Conservation (phyloP, 139 green algal genomes). For the Mesostigma viride region DNA sequence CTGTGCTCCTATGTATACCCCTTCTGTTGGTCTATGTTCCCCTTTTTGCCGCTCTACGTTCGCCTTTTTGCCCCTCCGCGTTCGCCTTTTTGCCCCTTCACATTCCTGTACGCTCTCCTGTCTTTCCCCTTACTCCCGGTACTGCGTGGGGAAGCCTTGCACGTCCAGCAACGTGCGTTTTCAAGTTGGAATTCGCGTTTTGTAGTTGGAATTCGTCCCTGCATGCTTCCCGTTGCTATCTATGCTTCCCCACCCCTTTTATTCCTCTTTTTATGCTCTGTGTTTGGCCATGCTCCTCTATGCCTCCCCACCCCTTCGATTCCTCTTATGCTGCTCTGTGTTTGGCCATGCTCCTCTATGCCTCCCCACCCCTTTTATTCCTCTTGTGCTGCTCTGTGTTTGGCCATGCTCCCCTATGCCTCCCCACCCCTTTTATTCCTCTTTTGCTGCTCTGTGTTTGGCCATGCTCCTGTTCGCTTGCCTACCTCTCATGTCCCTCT, state of each 20-base stretch:
- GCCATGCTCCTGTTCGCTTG: background rate
- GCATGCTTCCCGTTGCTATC: background rate
- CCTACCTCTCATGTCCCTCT: background rate
- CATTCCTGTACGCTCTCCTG: no score
- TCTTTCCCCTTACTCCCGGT: no score
- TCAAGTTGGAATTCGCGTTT: no score
- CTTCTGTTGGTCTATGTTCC: no score
- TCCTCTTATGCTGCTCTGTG: background rate
- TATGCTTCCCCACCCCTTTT: background rate
- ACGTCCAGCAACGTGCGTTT: no score
- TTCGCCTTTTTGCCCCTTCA: no score
- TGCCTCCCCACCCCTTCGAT: background rate
- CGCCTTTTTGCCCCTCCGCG: no score
- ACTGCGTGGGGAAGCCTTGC: no score
- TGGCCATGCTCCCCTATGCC: no score
- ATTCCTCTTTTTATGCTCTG: background rate
- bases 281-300: background rate
- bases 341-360: background rate
- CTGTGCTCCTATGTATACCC: no score
- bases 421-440: background rate
- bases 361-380: background rate
- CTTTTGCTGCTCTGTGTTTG: background rate
- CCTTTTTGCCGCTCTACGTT: no score
- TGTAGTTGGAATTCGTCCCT: no score
- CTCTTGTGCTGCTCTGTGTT: background rate